Evolutionary conservation across 179 eudicot genomes (phyloP), one percentile per base, ranked within the genome.

Genomic region (Amaranthus tricolor): DNA sequence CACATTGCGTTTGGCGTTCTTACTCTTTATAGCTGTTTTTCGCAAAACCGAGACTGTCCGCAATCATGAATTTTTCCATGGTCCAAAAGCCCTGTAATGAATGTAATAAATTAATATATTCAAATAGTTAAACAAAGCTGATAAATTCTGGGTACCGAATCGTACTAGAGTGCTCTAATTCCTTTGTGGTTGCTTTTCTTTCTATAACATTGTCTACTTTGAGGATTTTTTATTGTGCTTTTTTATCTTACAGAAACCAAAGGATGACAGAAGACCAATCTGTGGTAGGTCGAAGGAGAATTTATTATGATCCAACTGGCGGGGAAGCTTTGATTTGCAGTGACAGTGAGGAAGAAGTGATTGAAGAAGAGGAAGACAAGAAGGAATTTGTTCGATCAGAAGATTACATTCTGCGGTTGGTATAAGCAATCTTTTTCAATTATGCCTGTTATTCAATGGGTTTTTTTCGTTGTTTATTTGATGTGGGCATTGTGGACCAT

Each of bases 221-320:
- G 5, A 6, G 56, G 19, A 11, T 48, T n/a, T 78, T 31, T 66
- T 72, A 73, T 52, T 48, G 24, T 51, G 48, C 20, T 71, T 59
- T 31, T 59, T 45, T 19, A 8, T 40, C 76, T 56, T 80, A 76
- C 91, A 96, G 98, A 84, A 96, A 96, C 74, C 99, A 90, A 77
- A 91, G 97, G 84, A 96, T 96, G 99, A 76, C 97, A 4, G 99
- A 93, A 77, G 99, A 96, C 74, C 99, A 96, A 72, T 96, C 99
- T 54, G 98, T 96, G 55, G 88, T 96, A 11, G 99, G 99, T 72
- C 85, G 99, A 73, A 88, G 98, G 84, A 88, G 99, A 82, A 96
- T 93, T 69, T 96, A 96, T 78, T 96, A 96, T 79, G 99, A 93
- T 81, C 97, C 82, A 80, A 87, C 68, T 81, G 98, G 97, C 8